A percentile compares a stretch with the other conserved stretches of the same genome.
These are phyloP conservation scores for Exophiala dermatitidis DNA, from an alignment of 2,329 filamentous ascomycete genomes.

Conservation along the genomic window DNA sequence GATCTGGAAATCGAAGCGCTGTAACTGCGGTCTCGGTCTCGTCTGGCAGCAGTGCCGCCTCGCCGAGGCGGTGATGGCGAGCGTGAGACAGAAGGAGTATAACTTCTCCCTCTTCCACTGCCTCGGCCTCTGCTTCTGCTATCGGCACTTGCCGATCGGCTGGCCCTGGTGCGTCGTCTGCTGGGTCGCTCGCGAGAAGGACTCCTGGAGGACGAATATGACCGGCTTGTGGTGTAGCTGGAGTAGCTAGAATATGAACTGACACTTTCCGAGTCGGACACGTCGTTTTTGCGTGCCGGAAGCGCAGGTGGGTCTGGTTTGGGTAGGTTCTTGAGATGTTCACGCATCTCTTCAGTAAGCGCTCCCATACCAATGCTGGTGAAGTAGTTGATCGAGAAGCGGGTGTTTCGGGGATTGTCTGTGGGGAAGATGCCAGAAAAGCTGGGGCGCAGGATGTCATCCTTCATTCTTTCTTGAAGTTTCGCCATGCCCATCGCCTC, in stretches of 20 bases:
- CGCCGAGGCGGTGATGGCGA: slow-evolving; percentile 27
- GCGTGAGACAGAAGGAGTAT: slow-evolving; percentile 22
- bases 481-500: slow-evolving; percentile 80
- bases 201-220: slow-evolving; percentile 22
- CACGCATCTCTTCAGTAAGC: slow-evolving; percentile 90
- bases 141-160: slow-evolving; percentile 26
- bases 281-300: slow-evolving; percentile 41
- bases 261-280: slow-evolving; percentile 58
- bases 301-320: slow-evolving; percentile 71
- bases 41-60: slow-evolving; percentile 10
- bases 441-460: slow-evolving; percentile 69
- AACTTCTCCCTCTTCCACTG: slow-evolving; percentile 16
- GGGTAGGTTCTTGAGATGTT: slow-evolving; percentile 79
- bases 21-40: slow-evolving; percentile 19
- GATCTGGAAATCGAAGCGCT: slow-evolving; percentile 22
- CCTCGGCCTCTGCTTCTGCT: slow-evolving; percentile 16
- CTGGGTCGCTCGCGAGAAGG: slow-evolving; percentile 20
- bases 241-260: slow-evolving; percentile 68
- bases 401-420: slow-evolving; percentile 80
- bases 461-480: slow-evolving; percentile 66
- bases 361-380: slow-evolving; percentile 95
- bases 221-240: slow-evolving; percentile 49
- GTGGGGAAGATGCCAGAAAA: slow-evolving; percentile 82
- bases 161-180: slow-evolving; percentile 27
- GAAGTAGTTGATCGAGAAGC: slow-evolving; percentile 99